Conservation (phyloP, 495 filamentous ascomycete species). For the Penicillium angulare region DNA sequence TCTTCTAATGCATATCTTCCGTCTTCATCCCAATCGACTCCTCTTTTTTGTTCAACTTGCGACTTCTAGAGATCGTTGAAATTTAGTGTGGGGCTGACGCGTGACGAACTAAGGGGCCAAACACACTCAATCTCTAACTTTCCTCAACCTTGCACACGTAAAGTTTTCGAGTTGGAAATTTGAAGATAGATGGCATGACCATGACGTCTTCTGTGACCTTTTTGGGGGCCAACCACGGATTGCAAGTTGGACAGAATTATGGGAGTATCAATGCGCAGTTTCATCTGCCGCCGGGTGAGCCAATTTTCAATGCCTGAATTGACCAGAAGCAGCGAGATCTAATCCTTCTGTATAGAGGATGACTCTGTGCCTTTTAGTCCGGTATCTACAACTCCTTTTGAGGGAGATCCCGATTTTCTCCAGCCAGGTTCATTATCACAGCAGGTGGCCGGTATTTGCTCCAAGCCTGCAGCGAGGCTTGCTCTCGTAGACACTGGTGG, state of each 20-base stretch:
- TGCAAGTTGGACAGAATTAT: conserved; percentile 2
- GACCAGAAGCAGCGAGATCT: conserved; percentile 2
- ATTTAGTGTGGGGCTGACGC: neutral
- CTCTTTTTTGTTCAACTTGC: no score
- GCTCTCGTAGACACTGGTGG: conserved; percentile 32
- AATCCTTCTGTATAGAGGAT: neutral
- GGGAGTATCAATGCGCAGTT: conserved; percentile 1
- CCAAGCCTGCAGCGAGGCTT: neutral
- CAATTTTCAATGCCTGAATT: neutral
- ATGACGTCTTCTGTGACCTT: neutral
- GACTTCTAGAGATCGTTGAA: no score
- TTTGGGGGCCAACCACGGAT: neutral
- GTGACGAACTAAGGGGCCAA: neutral
- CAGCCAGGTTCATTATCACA: conserved; percentile 19
- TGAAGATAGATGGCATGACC: neutral
- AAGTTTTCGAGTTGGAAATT: neutral
- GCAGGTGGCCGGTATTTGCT: conserved; percentile 13
- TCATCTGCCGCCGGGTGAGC: conserved; percentile 2
- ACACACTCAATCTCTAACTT: neutral
- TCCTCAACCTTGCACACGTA: neutral
- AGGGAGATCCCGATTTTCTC: conserved; percentile 34
- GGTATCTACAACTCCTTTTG: conserved; percentile 26
- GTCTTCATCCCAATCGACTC: no score
- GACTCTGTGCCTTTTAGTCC: conserved; percentile 1
- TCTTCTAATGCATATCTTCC: no score